Percentiles rank a stretch among this genome's conserved stretches.
These are phyloP conservation scores for Dittrichia graveolens DNA, from an alignment of 129 eudicot genomes.

Conservation along the genomic window DNA sequence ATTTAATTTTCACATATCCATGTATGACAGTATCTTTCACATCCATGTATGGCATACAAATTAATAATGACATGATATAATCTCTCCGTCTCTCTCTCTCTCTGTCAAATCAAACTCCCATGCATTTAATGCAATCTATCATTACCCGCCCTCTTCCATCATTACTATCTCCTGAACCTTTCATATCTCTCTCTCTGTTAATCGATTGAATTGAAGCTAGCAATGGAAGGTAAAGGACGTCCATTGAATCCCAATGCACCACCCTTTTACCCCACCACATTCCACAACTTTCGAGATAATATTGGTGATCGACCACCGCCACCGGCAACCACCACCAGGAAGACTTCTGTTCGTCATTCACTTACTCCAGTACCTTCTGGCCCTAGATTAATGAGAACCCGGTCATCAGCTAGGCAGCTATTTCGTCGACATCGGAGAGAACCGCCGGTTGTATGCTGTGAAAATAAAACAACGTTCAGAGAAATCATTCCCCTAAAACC, in stretches of 20 bases:
- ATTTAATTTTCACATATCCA: too few relatives aligned
- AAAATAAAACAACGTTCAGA: not conserved
- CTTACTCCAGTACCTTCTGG: constrained; percentile 20
- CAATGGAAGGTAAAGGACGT: not conserved
- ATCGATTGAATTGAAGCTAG: too few relatives aligned
- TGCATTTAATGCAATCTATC: too few relatives aligned
- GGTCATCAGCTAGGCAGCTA: not conserved
- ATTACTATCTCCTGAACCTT: too few relatives aligned
- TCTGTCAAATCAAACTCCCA: too few relatives aligned
- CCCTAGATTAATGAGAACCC: constrained; percentile 7
- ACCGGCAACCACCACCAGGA: not conserved
- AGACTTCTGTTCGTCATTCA: not conserved
- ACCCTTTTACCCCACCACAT: constrained; percentile 28
- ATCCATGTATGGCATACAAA: too few relatives aligned
- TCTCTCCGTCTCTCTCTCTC: too few relatives aligned
- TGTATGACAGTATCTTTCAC: too few relatives aligned
- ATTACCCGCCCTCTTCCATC: too few relatives aligned
- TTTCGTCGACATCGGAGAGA: not conserved
- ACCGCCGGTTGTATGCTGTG: not conserved
- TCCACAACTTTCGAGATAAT: not conserved
- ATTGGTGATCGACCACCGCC: not conserved
- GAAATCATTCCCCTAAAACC: constrained; percentile 20
- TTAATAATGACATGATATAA: too few relatives aligned
- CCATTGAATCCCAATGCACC: constrained; percentile 27
- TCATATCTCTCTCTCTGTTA: too few relatives aligned